A percentile compares a stretch with the other conserved stretches of the same genome.
Conservation (phyloP, 129 eudicot species). For the Tanacetum coccineum region DNA sequence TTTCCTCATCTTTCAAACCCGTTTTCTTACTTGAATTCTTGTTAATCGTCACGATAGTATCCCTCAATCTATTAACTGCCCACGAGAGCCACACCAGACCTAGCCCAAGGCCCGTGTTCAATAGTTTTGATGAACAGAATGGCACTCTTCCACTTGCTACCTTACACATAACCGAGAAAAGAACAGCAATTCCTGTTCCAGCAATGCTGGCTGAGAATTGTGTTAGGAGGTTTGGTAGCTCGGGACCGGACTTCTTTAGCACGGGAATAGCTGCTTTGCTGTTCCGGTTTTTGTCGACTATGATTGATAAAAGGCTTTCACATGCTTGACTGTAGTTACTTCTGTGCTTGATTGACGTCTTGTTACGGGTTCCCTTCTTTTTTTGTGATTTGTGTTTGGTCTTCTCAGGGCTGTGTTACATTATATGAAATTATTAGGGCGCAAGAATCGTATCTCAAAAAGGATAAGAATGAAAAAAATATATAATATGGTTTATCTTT, state of each 20-base stretch:
- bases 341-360: conserved; percentile 35
- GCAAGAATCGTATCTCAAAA: background rate
- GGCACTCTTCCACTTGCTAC: conserved; percentile 50
- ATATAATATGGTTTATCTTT: too few species aligned
- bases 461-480: background rate
- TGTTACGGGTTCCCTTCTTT: conserved; percentile 44
- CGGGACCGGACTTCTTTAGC: conserved; percentile 70
- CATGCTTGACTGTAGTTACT: conserved; percentile 65
- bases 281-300: conserved; percentile 53
- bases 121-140: conserved; percentile 54
- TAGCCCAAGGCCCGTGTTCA: conserved; percentile 71
- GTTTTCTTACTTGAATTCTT: conserved; percentile 41
- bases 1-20: conserved; percentile 56
- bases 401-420: conserved; percentile 51
- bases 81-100: conserved; percentile 93
- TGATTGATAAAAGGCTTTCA: conserved; percentile 73
- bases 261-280: conserved; percentile 38
- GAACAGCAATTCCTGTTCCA: conserved; percentile 85
- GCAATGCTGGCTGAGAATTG: conserved; percentile 95
- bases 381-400: conserved; percentile 37
- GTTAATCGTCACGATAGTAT: conserved; percentile 59
- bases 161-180: conserved; percentile 61
- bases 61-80: conserved; percentile 69
- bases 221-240: conserved; percentile 61
- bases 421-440: conserved; percentile 4